Conservation (phyloP, 1,284 basidiomycete species). For the Meira nashicola region DNA sequence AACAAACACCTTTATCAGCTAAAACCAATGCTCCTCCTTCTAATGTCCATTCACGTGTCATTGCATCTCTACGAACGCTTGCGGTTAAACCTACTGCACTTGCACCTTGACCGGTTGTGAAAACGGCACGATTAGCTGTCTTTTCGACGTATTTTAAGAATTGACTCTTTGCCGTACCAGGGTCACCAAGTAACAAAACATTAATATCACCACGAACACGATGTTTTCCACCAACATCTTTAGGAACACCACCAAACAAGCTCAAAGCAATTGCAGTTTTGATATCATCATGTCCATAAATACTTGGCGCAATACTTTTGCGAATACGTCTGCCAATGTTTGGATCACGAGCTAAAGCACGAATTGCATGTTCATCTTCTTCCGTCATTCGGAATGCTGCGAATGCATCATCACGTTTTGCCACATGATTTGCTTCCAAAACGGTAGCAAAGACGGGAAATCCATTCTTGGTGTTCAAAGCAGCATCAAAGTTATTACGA, state of each 20-base stretch:
- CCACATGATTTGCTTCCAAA: conserved; percentile 81
- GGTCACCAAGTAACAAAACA: conserved; percentile 88
- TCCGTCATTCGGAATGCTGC: conserved; percentile 93
- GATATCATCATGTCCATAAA: conserved; percentile 98
- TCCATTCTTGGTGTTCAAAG: conserved; percentile 95
- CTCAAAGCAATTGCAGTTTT: conserved; percentile 94
- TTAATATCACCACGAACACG: conserved; percentile 97
- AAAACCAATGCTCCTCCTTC: conserved; percentile 96
- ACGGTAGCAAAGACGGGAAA: conserved; percentile 99
- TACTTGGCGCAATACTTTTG: conserved; percentile 96
- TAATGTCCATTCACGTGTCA: conserved; percentile 96
- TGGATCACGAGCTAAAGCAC: conserved; percentile 77
- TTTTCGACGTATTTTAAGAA: conserved; percentile 99
- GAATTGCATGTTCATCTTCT: conserved; percentile 90
- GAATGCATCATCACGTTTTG: conserved; percentile 90
- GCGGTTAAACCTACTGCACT: conserved; percentile 97
- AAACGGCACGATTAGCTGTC: conserved; percentile 92
- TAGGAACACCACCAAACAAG: conserved; percentile 85
- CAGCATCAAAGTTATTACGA: conserved; percentile 97
- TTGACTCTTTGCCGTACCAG: conserved; percentile 97
- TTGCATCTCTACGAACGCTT: conserved; percentile 92
- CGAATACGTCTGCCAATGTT: conserved; percentile 93
- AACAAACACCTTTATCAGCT: conserved; percentile 95
- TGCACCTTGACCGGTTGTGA: conserved; percentile 95
- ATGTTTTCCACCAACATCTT: conserved; percentile 94